Evolutionary conservation across 768 basidiomycete species (phyloP).

Genomic region (Pleurotus djamor): DNA sequence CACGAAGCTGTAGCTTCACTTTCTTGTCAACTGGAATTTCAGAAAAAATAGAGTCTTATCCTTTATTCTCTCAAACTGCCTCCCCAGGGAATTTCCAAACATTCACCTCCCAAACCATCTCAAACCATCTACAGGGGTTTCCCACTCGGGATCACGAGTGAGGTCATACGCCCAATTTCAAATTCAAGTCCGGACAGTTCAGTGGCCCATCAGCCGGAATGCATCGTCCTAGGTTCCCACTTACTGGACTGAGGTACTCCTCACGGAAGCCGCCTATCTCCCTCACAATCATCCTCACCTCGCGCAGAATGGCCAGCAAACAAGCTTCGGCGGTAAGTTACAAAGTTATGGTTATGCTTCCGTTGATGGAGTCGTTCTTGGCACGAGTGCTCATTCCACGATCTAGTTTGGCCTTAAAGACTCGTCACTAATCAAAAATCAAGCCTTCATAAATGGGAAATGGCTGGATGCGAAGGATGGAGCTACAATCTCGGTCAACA

Average conservation of each 20-base stretch:
- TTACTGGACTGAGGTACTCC: not conserved
- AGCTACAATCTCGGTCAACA: constrained; percentile 69
- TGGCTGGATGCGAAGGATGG: constrained; percentile 82
- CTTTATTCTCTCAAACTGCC: too few relatives aligned
- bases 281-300: not conserved
- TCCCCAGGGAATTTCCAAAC: too few relatives aligned
- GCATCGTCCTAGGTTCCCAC: constrained; percentile 2
- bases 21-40: too few relatives aligned
- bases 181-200: too few relatives aligned
- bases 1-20: too few relatives aligned
- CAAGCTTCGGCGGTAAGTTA: constrained; percentile 25
- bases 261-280: not conserved
- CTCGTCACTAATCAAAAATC: constrained; percentile 65
- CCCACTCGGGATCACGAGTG: too few relatives aligned
- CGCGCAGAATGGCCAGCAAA: constrained; percentile 57
- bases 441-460: constrained; percentile 81
- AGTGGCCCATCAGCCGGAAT: not conserved
- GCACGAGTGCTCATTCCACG: not conserved
- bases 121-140: too few relatives aligned
- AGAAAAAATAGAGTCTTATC: too few relatives aligned
- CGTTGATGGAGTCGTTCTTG: not conserved
- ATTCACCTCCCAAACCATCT: too few relatives aligned
- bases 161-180: too few relatives aligned
- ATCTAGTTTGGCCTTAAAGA: constrained; percentile 77
- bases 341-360: not conserved